Base-by-base conservation (phyloP, 768 basidiomycete genomes). In the Lactarius sanguifluus region DNA sequence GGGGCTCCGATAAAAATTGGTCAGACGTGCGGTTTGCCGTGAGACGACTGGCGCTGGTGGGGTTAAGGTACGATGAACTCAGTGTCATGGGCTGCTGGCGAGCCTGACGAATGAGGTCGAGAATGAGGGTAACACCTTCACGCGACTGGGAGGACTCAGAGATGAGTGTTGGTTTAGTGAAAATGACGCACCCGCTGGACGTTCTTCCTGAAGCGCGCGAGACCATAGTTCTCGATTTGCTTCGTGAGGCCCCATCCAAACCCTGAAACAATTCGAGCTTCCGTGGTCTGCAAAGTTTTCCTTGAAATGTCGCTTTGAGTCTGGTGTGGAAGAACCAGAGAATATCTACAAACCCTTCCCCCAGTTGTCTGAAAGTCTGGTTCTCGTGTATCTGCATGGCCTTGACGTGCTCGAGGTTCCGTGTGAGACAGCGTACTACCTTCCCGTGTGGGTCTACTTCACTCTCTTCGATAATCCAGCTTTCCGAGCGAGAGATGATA, bases 391-490 rank as follows among this genome's bases (percentile, higher is more conserved):
- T 89, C 73, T 92, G 88, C 92, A 98, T 90, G 60, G 96, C 85
- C 79, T 95, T 96, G 73, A 93, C 89, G 77, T 96, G 92, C 76
- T 96, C 94, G 64, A 98, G 81, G 76, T 98, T 98, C 76, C 86
- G 88, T 20, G 96, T 96, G 66, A 82, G 81, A 72, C 91, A 94
- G 66, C 82, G 81, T 71, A 97, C 85, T 23, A 86, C 82, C 77
- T 88, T 86, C 38, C 88, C 91, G 62, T 87, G 80, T 4, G 92
- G 89, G 77, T 97, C 92, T 8, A 98, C 92, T 73, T 96, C 92
- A 71, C 90, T 96, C 80, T 96, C 91, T 76, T 98, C 96, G 66
- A 98, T 78, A 57, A 97, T 87, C 96, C 94, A 98, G 2, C 90
- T 90, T 77, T 97, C 96, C 40, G 92, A 88, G 71, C 93, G 85